phyloP scores from a whole-genome alignment of 2,329 filamentous ascomycete species.

The Fusarium globosum region DNA sequence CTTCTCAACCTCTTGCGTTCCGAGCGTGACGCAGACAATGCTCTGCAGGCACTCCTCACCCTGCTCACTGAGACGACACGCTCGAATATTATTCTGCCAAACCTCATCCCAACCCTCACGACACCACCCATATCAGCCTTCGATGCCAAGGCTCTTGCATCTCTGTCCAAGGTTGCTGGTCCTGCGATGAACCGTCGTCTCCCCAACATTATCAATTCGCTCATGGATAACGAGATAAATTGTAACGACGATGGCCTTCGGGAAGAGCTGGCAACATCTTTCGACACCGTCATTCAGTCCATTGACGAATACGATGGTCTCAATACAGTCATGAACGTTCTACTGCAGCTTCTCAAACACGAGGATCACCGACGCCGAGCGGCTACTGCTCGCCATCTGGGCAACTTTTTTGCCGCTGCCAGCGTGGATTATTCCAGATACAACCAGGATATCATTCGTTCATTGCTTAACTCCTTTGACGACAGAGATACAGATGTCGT shows the following conservation, averaged over 20 bases:
- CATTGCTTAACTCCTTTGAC: slow-evolving; percentile 90
- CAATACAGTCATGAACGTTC: slow-evolving; percentile 94
- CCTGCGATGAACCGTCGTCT: slow-evolving; percentile 90
- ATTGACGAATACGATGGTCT: slow-evolving; percentile 97
- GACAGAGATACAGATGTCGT: slow-evolving; percentile 86
- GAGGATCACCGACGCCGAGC: slow-evolving; percentile 89
- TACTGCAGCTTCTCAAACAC: slow-evolving; percentile 88
- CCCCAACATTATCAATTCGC: slow-evolving; percentile 88
- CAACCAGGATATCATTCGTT: slow-evolving; percentile 93
- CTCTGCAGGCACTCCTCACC: slow-evolving; percentile 90
- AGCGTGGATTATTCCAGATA: slow-evolving; percentile 94
- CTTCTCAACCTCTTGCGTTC: slow-evolving; percentile 89
- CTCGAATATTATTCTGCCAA: slow-evolving; percentile 96
- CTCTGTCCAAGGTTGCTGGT: slow-evolving; percentile 90
- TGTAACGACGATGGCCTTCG: slow-evolving; percentile 79
- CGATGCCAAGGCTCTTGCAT: slow-evolving; percentile 94
- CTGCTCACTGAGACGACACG: slow-evolving; percentile 92
- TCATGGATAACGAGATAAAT: slow-evolving; percentile 91
- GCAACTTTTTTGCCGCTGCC: slow-evolving; percentile 84
- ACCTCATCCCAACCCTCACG: slow-evolving; percentile 92
- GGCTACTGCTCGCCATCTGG: slow-evolving; percentile 80
- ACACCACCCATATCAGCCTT: slow-evolving; percentile 91
- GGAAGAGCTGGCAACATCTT: slow-evolving; percentile 79
- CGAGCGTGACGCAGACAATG: slow-evolving; percentile 89
- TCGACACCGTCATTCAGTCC: slow-evolving; percentile 89